Evolutionary conservation across 495 filamentous ascomycete species (phyloP).

Genomic region (Penicillium subrubescens): DNA sequence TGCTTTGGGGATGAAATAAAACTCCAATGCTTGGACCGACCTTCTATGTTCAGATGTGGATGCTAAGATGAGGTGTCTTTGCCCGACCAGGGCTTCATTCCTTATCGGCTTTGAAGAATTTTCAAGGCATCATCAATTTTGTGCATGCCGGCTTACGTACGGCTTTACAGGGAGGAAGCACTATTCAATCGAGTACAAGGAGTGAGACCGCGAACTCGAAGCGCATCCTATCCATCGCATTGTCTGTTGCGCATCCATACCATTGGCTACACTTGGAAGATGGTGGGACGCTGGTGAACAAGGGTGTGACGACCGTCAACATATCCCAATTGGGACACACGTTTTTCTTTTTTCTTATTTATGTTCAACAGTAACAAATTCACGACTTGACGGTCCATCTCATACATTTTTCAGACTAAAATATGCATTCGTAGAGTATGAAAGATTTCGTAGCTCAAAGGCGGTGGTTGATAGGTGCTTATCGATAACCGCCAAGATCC

Average conservation of each 20-base stretch:
- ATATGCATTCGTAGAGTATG: not conserved
- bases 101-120: not conserved
- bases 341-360: not conserved
- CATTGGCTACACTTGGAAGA: not conserved
- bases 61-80: not conserved
- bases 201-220: not conserved
- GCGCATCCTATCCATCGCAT: not conserved
- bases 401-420: not conserved
- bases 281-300: slow-evolving; percentile 6
- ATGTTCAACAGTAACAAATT: slow-evolving; percentile 8
- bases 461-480: slow-evolving; percentile 13
- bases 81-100: not conserved
- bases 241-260: not conserved
- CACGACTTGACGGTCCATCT: slow-evolving; percentile 5
- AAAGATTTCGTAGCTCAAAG: not conserved
- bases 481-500: slow-evolving; percentile 41
- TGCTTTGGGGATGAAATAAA: not conserved
- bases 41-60: not conserved
- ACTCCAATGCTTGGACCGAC: not conserved
- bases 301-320: not conserved
- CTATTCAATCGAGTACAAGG: not conserved
- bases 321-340: not conserved
- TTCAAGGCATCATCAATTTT: not conserved
- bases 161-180: not conserved
- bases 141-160: not conserved